Base-by-base conservation (phyloP, 2,329 filamentous ascomycete genomes). In the Paracamarosporium sp. region DNA sequence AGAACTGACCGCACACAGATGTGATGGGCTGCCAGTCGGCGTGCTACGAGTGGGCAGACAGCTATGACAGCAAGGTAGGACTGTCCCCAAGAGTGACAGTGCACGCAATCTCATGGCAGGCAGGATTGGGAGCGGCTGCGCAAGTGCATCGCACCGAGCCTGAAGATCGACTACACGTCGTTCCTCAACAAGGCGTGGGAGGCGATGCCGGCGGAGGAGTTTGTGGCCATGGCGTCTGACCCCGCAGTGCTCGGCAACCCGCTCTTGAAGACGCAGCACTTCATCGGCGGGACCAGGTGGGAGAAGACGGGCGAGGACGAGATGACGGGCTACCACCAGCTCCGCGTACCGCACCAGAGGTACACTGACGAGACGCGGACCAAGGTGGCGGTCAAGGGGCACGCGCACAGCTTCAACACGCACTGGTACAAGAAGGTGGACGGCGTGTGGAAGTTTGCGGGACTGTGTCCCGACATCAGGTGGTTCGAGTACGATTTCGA, bases 151-250 rank as follows among this genome's bases (percentile, higher is more conserved):
- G 87, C 88, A 2, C 87, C 88, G 1, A 87, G 83, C 1, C 70
- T 87, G 13, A 79, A 77, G 82, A 83, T 92, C 67, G 90, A 93
- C 81, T 93, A 93, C 83, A 81, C 73, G 62, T 86, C 73, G 13
- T 81, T 85, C 67, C 76, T 85, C 59, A 76, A 81, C 75, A 83
- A 85, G 73, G 69, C 82, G 51, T 86, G 84, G 83, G 82, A 85
- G 59, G 72, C 77, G 15, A 85, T 86, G 82, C 82, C 83, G 0
- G 82, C 83, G 7, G 80, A 81, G 1, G 81, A 85, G 55, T 85
- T 83, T 68, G 62, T 86, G 28, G 68, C 67, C 45, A 83, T 86
- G 81, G 82, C 81, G 3, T 84, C 82, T 1, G 78, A 81, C 71
- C 76, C 78, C 2, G 70, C 77, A 12, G 83, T 86, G 25, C 81